Evolutionary conservation across 1,284 basidiomycete species (phyloP).

Genomic region (Apiotrichum gracile): DNA sequence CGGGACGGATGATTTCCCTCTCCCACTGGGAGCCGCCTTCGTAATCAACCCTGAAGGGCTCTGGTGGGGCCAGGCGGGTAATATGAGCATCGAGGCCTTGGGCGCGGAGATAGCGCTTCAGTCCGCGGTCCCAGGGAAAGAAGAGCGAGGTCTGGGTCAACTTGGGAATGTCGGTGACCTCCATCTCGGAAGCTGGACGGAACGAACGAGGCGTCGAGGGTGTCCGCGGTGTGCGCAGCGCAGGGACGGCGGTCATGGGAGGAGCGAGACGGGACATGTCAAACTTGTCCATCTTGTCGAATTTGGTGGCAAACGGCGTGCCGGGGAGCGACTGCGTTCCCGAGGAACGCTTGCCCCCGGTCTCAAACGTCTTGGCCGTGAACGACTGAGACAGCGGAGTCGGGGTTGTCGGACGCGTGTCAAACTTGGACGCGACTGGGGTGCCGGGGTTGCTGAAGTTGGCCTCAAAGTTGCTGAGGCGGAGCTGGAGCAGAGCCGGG

Average conservation of each 20-base stretch:
- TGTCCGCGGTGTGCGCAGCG: not conserved
- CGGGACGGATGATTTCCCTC: not conserved
- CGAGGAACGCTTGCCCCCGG: not conserved
- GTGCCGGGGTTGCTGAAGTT: not conserved
- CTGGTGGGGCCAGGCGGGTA: not conserved
- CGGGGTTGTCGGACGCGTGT: not conserved
- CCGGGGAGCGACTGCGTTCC: not conserved
- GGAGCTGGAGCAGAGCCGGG: not conserved
- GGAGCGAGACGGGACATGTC: not conserved
- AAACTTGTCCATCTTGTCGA: not conserved
- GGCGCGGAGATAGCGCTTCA: not conserved
- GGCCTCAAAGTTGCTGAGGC: conserved; percentile 1
- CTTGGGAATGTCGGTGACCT: not conserved
- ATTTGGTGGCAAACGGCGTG: not conserved
- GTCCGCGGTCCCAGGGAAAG: conserved; percentile 2
- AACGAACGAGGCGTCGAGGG: not conserved
- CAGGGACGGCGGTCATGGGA: not conserved
- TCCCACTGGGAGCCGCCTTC: not conserved
- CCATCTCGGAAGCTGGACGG: not conserved
- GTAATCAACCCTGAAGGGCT: not conserved
- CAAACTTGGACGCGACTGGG: not conserved
- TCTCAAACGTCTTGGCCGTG: not conserved
- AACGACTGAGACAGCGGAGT: not conserved
- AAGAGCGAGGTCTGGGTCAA: not conserved
- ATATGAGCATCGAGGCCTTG: not conserved